phyloP scores from a whole-genome alignment of 352 stramenopile species.

The Phytophthora capsici region DNA sequence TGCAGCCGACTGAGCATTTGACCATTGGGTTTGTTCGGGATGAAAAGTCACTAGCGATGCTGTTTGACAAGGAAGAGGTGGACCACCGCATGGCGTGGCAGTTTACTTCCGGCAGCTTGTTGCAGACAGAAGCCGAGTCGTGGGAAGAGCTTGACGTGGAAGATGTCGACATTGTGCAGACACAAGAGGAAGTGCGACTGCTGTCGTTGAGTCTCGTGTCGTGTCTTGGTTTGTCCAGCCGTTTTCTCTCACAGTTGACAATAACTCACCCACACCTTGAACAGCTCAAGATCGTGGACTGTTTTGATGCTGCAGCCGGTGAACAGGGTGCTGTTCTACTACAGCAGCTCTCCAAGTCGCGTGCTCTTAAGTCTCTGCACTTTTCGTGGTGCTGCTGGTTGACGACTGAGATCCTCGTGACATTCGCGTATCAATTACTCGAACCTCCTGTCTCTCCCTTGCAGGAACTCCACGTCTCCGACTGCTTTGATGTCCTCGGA shows the following conservation, averaged over 20 bases:
- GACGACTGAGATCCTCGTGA: slow-evolving; percentile 75
- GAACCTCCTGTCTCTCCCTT: slow-evolving; percentile 55
- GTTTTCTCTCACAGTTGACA: slow-evolving; percentile 52
- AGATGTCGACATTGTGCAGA: slow-evolving; percentile 69
- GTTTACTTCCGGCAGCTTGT: slow-evolving; percentile 19
- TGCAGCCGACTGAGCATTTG: slow-evolving; percentile 63
- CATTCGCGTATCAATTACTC: slow-evolving; percentile 73
- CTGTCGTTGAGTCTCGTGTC: slow-evolving; percentile 74
- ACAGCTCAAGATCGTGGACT: slow-evolving; percentile 71
- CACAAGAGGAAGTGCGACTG: slow-evolving; percentile 57
- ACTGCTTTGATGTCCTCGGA: slow-evolving; percentile 82
- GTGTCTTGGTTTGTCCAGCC: slow-evolving; percentile 60
- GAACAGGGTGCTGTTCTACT: slow-evolving; percentile 55
- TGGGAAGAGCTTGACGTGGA: slow-evolving; percentile 82
- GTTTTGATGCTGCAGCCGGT: slow-evolving; percentile 60
- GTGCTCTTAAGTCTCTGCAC: slow-evolving; percentile 65
- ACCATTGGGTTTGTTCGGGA: slow-evolving; percentile 76
- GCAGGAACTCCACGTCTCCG: slow-evolving; percentile 57
- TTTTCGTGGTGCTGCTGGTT: slow-evolving; percentile 88
- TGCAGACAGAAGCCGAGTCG: slow-evolving; percentile 56
- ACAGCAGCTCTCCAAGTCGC: slow-evolving; percentile 55
- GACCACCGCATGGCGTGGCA: slow-evolving; percentile 59
- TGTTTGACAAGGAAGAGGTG: slow-evolving; percentile 44
- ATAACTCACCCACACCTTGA: slow-evolving; percentile 60
- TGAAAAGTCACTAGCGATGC: slow-evolving; percentile 49